Evolutionary conservation across 768 basidiomycete species (phyloP).

Genomic region (Panellus pusillus): DNA sequence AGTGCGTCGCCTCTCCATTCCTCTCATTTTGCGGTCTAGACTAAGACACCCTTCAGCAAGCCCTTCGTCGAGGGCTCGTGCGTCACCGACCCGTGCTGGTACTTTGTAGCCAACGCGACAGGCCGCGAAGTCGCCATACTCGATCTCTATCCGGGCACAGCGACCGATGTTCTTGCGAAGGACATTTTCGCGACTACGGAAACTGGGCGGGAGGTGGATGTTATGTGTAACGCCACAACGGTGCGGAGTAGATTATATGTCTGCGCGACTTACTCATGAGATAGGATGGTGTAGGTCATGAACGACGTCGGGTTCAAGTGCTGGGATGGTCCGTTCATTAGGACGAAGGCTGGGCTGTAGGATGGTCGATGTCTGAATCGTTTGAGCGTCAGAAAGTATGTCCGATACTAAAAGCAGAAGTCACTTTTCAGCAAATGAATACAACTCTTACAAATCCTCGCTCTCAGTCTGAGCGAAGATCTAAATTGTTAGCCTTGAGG

Average conservation of each 20-base stretch:
- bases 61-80: slow-evolving; percentile 61
- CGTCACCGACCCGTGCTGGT: slow-evolving; percentile 62
- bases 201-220: slow-evolving; percentile 43
- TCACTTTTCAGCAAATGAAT: no score
- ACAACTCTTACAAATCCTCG: no score
- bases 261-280: not conserved
- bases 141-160: slow-evolving; percentile 58
- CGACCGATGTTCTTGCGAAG: slow-evolving; percentile 49
- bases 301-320: slow-evolving; percentile 53
- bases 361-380: not conserved
- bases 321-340: slow-evolving; percentile 44
- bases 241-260: slow-evolving; percentile 30
- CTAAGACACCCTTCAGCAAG: slow-evolving; percentile 23
- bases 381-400: no score
- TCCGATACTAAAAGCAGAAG: no score
- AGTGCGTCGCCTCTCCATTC: slow-evolving; percentile 31
- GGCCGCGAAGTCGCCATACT: slow-evolving; percentile 61
- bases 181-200: slow-evolving; percentile 47
- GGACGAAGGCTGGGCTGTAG: slow-evolving; percentile 32
- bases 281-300: slow-evolving; percentile 32
- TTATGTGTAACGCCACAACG: slow-evolving; percentile 55
- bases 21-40: not conserved
- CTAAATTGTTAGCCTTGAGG: no score
- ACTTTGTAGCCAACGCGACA: slow-evolving; percentile 51
- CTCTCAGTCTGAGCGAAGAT: no score